phyloP scores from a whole-genome alignment of 768 basidiomycete species.

The Leccinum ochraceum region DNA sequence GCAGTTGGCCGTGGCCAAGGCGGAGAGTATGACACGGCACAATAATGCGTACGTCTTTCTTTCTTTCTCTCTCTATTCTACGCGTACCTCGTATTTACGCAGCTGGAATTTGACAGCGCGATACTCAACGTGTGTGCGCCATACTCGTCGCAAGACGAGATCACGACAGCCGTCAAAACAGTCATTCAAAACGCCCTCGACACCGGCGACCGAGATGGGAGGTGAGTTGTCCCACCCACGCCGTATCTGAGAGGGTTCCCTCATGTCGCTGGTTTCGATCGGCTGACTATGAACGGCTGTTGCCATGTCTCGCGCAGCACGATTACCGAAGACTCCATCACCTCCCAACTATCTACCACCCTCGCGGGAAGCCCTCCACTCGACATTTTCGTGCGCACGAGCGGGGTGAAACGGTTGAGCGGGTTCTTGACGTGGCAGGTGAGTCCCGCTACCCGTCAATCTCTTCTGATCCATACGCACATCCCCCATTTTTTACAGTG shows the following conservation, averaged over 20 bases:
- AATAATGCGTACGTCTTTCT: constrained; percentile 60
- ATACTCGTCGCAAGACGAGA: constrained; percentile 91
- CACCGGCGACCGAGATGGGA: constrained; percentile 31
- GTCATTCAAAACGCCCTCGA: constrained; percentile 37
- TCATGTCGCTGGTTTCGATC: not conserved
- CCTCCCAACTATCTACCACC: constrained; percentile 65
- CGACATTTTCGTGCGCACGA: constrained; percentile 89
- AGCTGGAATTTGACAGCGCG: constrained; percentile 48
- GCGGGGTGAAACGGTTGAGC: constrained; percentile 63
- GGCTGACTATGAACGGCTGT: not conserved
- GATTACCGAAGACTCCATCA: constrained; percentile 70
- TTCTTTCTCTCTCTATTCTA: not conserved
- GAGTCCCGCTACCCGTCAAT: constrained; percentile 22
- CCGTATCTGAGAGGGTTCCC: not conserved
- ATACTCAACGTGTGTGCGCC: constrained; percentile 93
- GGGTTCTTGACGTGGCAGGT: constrained; percentile 98
- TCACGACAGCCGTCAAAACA: constrained; percentile 66
- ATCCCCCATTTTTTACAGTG: constrained; percentile 45
- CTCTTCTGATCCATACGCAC: not conserved
- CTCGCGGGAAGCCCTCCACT: constrained; percentile 72
- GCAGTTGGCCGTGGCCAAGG: constrained; percentile 63
- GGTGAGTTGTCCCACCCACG: constrained; percentile 5
- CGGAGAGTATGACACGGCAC: constrained; percentile 73
- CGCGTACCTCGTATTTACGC: not conserved
- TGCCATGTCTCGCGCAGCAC: constrained; percentile 27